Conservation (phyloP, 495 filamentous ascomycete species). For the Amniculicola lignicola region DNA sequence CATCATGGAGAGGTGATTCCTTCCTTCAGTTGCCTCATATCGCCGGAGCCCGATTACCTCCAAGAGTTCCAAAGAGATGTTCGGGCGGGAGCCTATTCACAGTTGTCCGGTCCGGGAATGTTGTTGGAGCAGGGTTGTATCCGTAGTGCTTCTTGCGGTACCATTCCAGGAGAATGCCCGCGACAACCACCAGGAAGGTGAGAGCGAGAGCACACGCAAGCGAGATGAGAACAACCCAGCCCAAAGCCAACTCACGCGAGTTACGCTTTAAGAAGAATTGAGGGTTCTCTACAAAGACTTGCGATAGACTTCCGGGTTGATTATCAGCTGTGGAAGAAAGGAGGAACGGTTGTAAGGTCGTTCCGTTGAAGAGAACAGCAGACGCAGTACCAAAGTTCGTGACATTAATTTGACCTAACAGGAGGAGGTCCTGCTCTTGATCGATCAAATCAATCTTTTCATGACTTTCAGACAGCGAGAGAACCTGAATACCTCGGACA, state of each 20-base stretch:
- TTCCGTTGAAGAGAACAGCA: conserved; percentile 85
- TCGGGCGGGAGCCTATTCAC: conserved; percentile 78
- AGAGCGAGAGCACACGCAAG: conserved; percentile 83
- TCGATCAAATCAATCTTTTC: conserved; percentile 59
- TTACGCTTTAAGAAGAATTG: conserved; percentile 58
- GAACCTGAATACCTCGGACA: conserved; percentile 77
- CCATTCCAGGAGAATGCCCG: conserved; percentile 78
- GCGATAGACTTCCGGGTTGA: conserved; percentile 67
- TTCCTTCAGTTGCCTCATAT: conserved; percentile 14
- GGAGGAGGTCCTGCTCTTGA: conserved; percentile 66
- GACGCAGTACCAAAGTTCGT: conserved; percentile 77
- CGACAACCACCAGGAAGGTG: conserved; percentile 82
- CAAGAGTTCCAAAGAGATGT: conserved; percentile 59
- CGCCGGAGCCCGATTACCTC: conserved; percentile 16
- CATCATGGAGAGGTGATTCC: background rate
- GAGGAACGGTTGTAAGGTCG: conserved; percentile 69
- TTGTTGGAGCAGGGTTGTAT: conserved; percentile 76
- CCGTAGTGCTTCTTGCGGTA: conserved; percentile 81
- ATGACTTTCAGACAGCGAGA: conserved; percentile 66
- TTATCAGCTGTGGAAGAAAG: conserved; percentile 65
- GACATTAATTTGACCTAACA: conserved; percentile 75
- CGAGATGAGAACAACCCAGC: conserved; percentile 87
- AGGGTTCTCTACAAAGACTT: conserved; percentile 69
- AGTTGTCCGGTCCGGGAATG: conserved; percentile 66
- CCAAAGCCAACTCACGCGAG: conserved; percentile 63